Base-by-base conservation (phyloP, 2,329 filamentous ascomycete genomes). In the Penicillium brasilianum region DNA sequence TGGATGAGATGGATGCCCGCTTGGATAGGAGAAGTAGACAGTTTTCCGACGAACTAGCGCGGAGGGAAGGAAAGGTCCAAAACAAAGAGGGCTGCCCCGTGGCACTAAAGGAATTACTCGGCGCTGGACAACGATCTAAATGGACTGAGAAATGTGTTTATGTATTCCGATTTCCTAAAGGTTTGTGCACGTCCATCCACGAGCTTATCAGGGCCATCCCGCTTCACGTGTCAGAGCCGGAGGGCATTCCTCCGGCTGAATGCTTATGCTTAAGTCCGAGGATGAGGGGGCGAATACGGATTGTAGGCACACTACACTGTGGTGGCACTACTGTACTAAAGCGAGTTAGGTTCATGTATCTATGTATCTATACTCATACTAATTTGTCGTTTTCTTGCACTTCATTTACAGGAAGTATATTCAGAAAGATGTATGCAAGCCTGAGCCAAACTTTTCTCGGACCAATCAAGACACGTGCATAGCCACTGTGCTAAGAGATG, bases 131-230 rank as follows among this genome's bases (percentile, higher is more conserved):
- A 13, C 8, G 8, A n/a, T 28, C 16, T 20, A 22, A 16, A n/a
- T 20, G 14, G 36, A 25, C 28, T 22, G 34, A 20, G 43, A 48
- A 46, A 44, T 9, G 25, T 48, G 48, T 32, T 64, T 67, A 67
- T 67, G 62, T 66, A 55, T 69, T 68, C 57, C 39, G 37, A 69
- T 68, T 65, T 63, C 58, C 58, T 32, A 43, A 43, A 16, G 36
- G 34, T 54, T 54, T 54, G 22, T 18, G 58, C 54, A 36, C 18
- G 9, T 41, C 25, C 36, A 54, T 4, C 18, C n/a, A 34, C 36
- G 37, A 59, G 34, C 52, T 66, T 61, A 58, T 58, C 54, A 54
- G 44, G 20, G 30, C 39, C 59, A 62, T 60, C 51, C 59, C 56
- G 48, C 58, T 66, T 62, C 66, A 67, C 63, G 53, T 64, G 65